A percentile compares a stretch with the other conserved stretches of the same genome.
Evolutionary conservation across 345 rosid species (phyloP).

Genomic region (Pistacia atlantica): DNA sequence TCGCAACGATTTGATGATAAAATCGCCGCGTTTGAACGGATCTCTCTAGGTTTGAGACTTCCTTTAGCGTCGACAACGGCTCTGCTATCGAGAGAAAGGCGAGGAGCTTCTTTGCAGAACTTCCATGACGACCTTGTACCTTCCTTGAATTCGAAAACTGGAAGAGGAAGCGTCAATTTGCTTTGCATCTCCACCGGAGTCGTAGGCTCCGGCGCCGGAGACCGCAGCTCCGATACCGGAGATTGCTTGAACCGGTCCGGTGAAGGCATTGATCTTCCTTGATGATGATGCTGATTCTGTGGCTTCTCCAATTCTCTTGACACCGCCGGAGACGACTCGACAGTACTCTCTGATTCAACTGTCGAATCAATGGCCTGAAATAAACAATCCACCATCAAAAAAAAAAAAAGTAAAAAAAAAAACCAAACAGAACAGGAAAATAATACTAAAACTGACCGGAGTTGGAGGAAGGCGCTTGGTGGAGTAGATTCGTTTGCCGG

Average conservation of each 20-base stretch:
- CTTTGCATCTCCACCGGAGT: slow-evolving; percentile 28
- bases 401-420: neutral
- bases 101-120: slow-evolving; percentile 85
- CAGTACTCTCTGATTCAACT: slow-evolving; percentile 29
- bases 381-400: neutral
- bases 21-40: slow-evolving; percentile 52
- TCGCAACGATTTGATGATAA: slow-evolving; percentile 34
- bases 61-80: slow-evolving; percentile 87
- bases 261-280: slow-evolving; percentile 40
- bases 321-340: slow-evolving; percentile 36
- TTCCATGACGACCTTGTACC: slow-evolving; percentile 72
- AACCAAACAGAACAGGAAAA: neutral
- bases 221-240: slow-evolving; percentile 37
- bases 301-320: slow-evolving; percentile 38
- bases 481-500: slow-evolving; percentile 63
- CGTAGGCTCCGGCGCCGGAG: slow-evolving; percentile 38
- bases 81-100: slow-evolving; percentile 98
- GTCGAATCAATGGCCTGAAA: slow-evolving; percentile 41
- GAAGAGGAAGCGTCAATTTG: slow-evolving; percentile 50
- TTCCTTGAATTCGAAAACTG: slow-evolving; percentile 56
- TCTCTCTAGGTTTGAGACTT: slow-evolving; percentile 79
- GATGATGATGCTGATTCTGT: slow-evolving; percentile 32
- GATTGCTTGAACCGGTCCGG: slow-evolving; percentile 49
- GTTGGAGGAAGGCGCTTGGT: slow-evolving; percentile 64
- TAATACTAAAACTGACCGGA: slow-evolving; percentile 23